These are phyloP conservation scores for Odonthalia washingtoniensis DNA, from an alignment of 31 red algal genomes.

Conservation along the genomic window DNA sequence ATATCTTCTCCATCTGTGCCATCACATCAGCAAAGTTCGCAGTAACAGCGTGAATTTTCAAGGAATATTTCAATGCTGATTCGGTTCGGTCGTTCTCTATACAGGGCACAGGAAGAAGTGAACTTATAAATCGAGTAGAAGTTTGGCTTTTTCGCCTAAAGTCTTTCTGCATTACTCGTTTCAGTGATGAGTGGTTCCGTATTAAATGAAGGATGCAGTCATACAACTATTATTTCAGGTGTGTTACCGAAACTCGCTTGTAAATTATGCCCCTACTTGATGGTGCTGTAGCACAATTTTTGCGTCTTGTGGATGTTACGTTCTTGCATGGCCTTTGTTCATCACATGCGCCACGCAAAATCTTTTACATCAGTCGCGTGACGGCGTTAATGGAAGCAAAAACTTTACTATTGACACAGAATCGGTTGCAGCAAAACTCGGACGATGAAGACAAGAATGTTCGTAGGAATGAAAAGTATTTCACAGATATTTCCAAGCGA, in stretches of 20 bases:
- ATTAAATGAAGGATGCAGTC: constrained; percentile 43
- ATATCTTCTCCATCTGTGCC: background rate
- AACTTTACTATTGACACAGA: constrained; percentile 61
- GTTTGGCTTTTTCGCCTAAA: constrained; percentile 73
- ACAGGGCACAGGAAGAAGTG: constrained; percentile 73
- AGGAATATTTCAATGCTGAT: constrained; percentile 54
- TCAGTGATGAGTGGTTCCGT: constrained; percentile 49
- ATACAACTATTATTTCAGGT: constrained; percentile 72
- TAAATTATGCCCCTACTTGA: constrained; percentile 71
- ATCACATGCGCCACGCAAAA: constrained; percentile 45
- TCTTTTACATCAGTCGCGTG: constrained; percentile 58
- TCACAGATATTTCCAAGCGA: too few relatives aligned
- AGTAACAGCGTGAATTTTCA: constrained; percentile 46
- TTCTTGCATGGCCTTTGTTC: constrained; percentile 65
- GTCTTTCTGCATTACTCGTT: constrained; percentile 58
- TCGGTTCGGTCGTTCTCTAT: constrained; percentile 78
- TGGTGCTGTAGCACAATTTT: constrained; percentile 54
- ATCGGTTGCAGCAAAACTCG: too few relatives aligned
- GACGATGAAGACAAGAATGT: too few relatives aligned
- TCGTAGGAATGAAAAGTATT: too few relatives aligned
- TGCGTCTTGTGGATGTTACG: constrained; percentile 57
- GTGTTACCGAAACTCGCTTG: constrained; percentile 69
- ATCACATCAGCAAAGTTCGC: background rate
- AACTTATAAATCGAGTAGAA: constrained; percentile 56
- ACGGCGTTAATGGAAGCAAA: constrained; percentile 73